Conservation (phyloP, 2,329 filamentous ascomycete genomes). For the Scolecobasidium constrictum region DNA sequence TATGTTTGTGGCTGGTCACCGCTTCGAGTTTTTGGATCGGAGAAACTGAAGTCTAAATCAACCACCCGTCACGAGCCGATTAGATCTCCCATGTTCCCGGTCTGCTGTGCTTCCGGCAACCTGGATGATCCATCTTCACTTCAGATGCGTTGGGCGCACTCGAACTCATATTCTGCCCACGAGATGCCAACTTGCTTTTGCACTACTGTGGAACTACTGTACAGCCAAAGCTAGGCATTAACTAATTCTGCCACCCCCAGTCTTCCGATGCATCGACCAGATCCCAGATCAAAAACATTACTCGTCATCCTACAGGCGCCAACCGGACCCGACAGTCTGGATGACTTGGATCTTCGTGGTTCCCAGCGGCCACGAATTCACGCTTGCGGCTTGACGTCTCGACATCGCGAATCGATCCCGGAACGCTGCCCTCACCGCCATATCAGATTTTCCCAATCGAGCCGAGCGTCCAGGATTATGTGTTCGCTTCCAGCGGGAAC, state of each 20-base stretch:
- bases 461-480: neutral
- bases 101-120: no score
- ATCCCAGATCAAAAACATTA: neutral
- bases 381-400: neutral
- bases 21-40: no score
- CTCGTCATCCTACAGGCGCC: neutral
- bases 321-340: neutral
- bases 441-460: neutral
- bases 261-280: neutral
- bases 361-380: neutral
- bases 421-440: neutral
- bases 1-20: no score
- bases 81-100: no score
- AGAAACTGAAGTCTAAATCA: no score
- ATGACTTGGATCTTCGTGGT: neutral
- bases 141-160: no score
- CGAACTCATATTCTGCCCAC: no score
- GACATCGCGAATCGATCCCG: neutral
- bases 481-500: neutral
- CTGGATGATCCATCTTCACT: no score
- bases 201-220: neutral
- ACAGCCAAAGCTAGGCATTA: neutral
- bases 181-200: no score
- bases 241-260: neutral
- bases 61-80: no score